These are phyloP conservation scores for Ziziphus jujuba DNA, from an alignment of 306 rosid genomes.

Conservation along the genomic window DNA sequence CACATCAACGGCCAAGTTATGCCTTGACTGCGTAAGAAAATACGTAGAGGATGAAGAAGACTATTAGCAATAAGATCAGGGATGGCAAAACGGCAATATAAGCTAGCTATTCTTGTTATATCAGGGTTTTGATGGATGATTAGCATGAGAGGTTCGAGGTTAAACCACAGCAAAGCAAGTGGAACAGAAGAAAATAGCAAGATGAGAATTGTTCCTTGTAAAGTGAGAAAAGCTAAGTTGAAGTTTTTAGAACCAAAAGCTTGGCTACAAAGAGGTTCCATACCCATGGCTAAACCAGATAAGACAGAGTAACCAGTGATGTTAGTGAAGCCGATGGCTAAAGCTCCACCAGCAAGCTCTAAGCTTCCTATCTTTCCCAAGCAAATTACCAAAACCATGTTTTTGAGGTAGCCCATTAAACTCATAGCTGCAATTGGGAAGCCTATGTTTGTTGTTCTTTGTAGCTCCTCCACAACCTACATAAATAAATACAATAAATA, in stretches of 20 bases:
- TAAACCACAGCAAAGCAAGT: conserved; percentile 61
- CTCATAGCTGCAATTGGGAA: conserved; percentile 74
- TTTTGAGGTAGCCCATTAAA: conserved; percentile 63
- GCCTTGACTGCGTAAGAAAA: conserved; percentile 65
- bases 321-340: conserved; percentile 82
- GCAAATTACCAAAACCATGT: conserved; percentile 67
- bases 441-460: conserved; percentile 60
- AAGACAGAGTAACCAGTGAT: conserved; percentile 75
- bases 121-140: conserved; percentile 58
- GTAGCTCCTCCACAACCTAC: conserved; percentile 71
- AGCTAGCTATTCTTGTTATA: conserved; percentile 53
- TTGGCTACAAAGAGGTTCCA: conserved; percentile 77
- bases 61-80: conserved; percentile 77
- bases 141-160: conserved; percentile 70
- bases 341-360: conserved; percentile 71
- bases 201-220: conserved; percentile 54
- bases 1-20: conserved; percentile 77
- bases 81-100: conserved; percentile 65
- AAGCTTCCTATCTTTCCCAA: conserved; percentile 80
- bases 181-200: conserved; percentile 61
- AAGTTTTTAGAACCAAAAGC: conserved; percentile 72
- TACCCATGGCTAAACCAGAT: conserved; percentile 75
- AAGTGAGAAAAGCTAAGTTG: conserved; percentile 44
- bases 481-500: not conserved
- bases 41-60: conserved; percentile 71